These are phyloP conservation scores for Paracorniculantispora psalliotae DNA, from an alignment of 2,329 filamentous ascomycete species.

Conservation along the genomic window DNA sequence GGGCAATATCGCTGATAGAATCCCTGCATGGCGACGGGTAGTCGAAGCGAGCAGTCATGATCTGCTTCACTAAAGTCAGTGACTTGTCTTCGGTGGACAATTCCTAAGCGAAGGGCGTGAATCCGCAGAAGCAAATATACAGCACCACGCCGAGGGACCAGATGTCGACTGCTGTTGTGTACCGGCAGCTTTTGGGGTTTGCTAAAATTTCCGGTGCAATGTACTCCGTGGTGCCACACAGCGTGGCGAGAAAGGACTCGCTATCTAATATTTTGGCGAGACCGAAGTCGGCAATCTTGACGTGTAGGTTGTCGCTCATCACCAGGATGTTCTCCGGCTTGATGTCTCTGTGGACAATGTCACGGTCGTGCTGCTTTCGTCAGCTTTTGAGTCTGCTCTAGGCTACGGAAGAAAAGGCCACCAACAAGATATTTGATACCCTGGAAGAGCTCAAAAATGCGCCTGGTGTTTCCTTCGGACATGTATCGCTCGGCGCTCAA, in stretches of 20 bases:
- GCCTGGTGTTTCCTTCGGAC: too few relatives aligned
- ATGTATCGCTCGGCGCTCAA: too few relatives aligned
- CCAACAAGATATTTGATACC: too few relatives aligned
- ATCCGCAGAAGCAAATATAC: constrained; percentile 79
- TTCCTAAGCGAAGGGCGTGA: constrained; percentile 84
- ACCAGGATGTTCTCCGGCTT: neutral
- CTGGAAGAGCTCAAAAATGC: too few relatives aligned
- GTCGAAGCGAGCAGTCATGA: constrained; percentile 77
- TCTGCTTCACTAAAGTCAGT: constrained; percentile 70
- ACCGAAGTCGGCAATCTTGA: neutral
- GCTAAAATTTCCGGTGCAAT: neutral
- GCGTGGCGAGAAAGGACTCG: too few relatives aligned
- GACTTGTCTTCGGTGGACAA: constrained; percentile 70
- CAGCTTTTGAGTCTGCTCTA: too few relatives aligned
- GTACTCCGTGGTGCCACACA: too few relatives aligned
- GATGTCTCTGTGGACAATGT: neutral
- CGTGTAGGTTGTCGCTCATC: neutral
- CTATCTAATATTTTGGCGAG: neutral
- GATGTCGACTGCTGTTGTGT: constrained; percentile 76
- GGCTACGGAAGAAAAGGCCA: too few relatives aligned
- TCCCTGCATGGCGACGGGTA: constrained; percentile 94
- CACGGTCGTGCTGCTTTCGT: neutral
- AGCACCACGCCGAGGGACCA: constrained; percentile 81
- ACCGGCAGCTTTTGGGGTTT: constrained; percentile 26
- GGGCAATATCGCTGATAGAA: too few relatives aligned